These are phyloP conservation scores for Chrysosporium keratinophilum DNA, from an alignment of 2,329 filamentous ascomycete species.

Conservation along the genomic window DNA sequence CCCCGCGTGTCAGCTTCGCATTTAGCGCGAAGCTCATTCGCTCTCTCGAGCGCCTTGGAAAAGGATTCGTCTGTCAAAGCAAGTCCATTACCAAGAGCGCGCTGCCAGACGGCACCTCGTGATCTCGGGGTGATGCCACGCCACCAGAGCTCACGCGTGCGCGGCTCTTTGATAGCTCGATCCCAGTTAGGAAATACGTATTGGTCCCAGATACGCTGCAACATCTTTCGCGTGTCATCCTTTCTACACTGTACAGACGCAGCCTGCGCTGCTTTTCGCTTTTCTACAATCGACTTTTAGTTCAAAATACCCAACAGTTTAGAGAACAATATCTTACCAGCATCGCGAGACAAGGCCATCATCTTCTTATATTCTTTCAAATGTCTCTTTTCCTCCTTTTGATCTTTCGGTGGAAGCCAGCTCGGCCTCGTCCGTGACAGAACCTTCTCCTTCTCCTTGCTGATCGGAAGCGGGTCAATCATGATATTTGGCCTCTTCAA, in stretches of 20 bases:
- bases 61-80: slow-evolving; percentile 47
- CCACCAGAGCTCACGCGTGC: slow-evolving; percentile 55
- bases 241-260: slow-evolving; percentile 41
- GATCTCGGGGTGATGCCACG: slow-evolving; percentile 48
- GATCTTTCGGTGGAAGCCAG: slow-evolving; percentile 60
- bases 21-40: slow-evolving; percentile 39
- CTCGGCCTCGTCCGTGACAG: slow-evolving; percentile 57
- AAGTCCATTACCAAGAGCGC: slow-evolving; percentile 52
- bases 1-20: slow-evolving; percentile 35
- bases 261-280: slow-evolving; percentile 39
- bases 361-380: slow-evolving; percentile 60
- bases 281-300: slow-evolving; percentile 33
- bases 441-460: slow-evolving; percentile 56
- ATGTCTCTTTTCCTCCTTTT: slow-evolving; percentile 81
- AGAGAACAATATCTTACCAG: slow-evolving; percentile 33
- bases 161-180: slow-evolving; percentile 42
- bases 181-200: slow-evolving; percentile 52
- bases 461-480: slow-evolving; percentile 56
- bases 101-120: slow-evolving; percentile 49
- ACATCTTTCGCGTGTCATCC: slow-evolving; percentile 43
- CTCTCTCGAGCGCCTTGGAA: slow-evolving; percentile 47
- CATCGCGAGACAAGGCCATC: slow-evolving; percentile 53
- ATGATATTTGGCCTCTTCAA: slow-evolving; percentile 53
- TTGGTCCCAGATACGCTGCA: slow-evolving; percentile 52
- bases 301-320: background rate